Percentiles rank a stretch among this genome's conserved stretches.
Evolutionary conservation across 106 monocot genomes (phyloP).

Genomic region (Dendrobium nobile): DNA sequence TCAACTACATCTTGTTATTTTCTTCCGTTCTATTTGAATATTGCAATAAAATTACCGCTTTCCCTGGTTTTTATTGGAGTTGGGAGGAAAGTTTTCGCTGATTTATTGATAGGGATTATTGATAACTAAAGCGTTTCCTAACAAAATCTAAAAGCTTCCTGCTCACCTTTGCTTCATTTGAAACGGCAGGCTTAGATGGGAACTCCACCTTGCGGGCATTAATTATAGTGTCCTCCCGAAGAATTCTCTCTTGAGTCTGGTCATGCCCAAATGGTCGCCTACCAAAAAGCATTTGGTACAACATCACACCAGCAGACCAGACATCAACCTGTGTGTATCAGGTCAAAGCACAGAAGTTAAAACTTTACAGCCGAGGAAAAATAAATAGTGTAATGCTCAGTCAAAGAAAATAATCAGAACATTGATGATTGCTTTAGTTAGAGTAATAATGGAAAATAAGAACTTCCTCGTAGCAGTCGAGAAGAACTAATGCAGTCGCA

Average conservation of each 20-base stretch:
- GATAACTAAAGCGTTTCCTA: too few species aligned
- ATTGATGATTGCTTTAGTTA: too few species aligned
- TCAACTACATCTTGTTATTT: too few species aligned
- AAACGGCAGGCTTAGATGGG: constrained; percentile 77
- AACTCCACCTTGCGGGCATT: constrained; percentile 96
- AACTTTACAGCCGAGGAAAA: not conserved
- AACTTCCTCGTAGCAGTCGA: not conserved
- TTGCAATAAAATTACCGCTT: too few species aligned
- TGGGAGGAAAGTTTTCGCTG: too few species aligned
- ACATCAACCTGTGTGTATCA: constrained; percentile 68
- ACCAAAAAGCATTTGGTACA: constrained; percentile 99
- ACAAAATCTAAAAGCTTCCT: not conserved
- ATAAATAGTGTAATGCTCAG: too few species aligned
- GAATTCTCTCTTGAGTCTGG: constrained; percentile 95
- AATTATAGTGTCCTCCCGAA: constrained; percentile 94
- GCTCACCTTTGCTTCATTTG: constrained; percentile 86
- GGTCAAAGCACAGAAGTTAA: not conserved
- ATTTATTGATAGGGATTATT: too few species aligned
- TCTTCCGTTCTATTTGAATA: too few species aligned
- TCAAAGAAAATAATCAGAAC: too few species aligned
- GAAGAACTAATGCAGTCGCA: too few species aligned
- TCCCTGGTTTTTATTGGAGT: too few species aligned
- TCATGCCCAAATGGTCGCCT: constrained; percentile 95
- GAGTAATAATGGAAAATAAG: not conserved
- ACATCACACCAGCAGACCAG: constrained; percentile 92